Conservation (phyloP, 2,329 filamentous ascomycete genomes). For the Ceratocystis cubensis region DNA sequence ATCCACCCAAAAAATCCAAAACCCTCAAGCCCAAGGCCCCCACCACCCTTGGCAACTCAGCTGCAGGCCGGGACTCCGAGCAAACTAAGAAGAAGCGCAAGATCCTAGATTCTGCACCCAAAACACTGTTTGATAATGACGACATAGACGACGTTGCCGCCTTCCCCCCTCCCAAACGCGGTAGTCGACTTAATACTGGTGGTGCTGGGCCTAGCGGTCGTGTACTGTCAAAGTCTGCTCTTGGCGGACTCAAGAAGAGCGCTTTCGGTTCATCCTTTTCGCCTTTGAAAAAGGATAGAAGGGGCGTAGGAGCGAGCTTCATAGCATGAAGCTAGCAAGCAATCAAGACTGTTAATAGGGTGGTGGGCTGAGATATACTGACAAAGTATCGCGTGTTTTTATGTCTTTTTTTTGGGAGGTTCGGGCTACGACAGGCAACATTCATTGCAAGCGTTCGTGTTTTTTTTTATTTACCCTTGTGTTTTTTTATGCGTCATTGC, state of each 20-base stretch:
- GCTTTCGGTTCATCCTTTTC: conserved; percentile 48
- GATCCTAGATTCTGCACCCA: conserved; percentile 35
- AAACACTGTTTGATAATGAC: conserved; percentile 60
- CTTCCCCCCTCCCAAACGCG: conserved; percentile 12
- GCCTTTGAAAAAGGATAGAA: conserved; percentile 57
- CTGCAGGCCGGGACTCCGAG: conserved; percentile 27
- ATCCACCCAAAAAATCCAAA: conserved; percentile 15
- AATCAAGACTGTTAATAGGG: not conserved
- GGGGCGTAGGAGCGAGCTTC: conserved; percentile 50
- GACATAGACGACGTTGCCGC: conserved; percentile 30
- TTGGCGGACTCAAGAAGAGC: conserved; percentile 30
- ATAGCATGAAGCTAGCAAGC: conserved; percentile 30
- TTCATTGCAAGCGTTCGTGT: not conserved
- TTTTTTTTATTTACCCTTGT: conserved; percentile 1
- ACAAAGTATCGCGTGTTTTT: not conserved
- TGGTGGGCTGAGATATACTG: not conserved
- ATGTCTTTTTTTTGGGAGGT: conserved; percentile 1
- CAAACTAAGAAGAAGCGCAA: conserved; percentile 61
- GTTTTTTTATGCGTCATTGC: not conserved
- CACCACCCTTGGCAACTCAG: not conserved
- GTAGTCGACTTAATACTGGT: conserved; percentile 20
- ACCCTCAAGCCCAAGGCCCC: conserved; percentile 20
- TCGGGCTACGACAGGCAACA: conserved; percentile 4
- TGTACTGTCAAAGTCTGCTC: conserved; percentile 15
- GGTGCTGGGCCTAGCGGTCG: conserved; percentile 10